Conservation (phyloP, 2,329 filamentous ascomycete species). For the Beauveria medogensis region DNA sequence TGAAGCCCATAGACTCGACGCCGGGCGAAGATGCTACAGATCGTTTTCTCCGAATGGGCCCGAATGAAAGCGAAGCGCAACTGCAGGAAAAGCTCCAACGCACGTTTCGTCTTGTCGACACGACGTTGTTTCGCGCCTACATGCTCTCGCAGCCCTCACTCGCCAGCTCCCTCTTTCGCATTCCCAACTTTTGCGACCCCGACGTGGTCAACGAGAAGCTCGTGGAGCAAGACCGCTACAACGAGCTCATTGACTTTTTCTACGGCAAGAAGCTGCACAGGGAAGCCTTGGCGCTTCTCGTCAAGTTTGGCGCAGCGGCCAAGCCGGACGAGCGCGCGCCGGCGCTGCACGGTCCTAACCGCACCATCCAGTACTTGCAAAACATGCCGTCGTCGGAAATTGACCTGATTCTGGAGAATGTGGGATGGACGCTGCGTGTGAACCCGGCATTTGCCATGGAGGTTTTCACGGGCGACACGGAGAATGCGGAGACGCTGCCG, state of each 20-base stretch:
- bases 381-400: constrained; percentile 79
- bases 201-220: constrained; percentile 90
- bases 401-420: constrained; percentile 84
- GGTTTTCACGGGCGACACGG: constrained; percentile 84
- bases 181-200: constrained; percentile 95
- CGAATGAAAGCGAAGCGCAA: constrained; percentile 45
- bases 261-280: constrained; percentile 90
- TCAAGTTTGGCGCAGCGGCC: constrained; percentile 64
- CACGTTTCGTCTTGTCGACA: constrained; percentile 82
- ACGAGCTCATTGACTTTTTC: constrained; percentile 93
- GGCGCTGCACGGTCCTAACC: constrained; percentile 66
- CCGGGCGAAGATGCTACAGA: constrained; percentile 45
- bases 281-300: constrained; percentile 73
- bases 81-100: constrained; percentile 64
- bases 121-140: constrained; percentile 85
- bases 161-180: constrained; percentile 83
- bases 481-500: constrained; percentile 87
- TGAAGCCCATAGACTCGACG: constrained; percentile 43
- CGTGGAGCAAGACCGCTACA: constrained; percentile 80
- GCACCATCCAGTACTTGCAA: constrained; percentile 86
- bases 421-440: constrained; percentile 72
- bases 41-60: constrained; percentile 41
- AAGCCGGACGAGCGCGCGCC: constrained; percentile 39
- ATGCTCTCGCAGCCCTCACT: constrained; percentile 86
- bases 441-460: constrained; percentile 78